Base-by-base conservation (phyloP, 768 basidiomycete species). In the Russula dissimulans region DNA sequence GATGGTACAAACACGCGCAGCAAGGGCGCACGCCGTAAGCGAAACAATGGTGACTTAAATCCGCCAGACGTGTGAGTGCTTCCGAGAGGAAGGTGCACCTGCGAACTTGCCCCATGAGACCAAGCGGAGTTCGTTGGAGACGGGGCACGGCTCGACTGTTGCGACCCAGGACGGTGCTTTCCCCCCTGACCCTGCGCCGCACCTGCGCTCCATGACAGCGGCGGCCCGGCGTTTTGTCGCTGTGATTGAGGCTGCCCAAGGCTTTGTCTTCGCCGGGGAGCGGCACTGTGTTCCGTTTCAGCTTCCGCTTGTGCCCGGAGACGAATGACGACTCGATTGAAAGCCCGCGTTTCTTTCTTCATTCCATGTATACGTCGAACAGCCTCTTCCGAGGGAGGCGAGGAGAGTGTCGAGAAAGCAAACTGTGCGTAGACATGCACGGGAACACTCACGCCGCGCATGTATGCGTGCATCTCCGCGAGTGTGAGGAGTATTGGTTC, bases 1-100 rank as follows among this genome's bases (percentile, higher is more conserved):
- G 87, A 89, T 18, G 90, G 91, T 4, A 94, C 87, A 67, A 91
- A 93, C 39, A 90, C 87, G 22, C 88, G 76, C 63, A 93, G 67
- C 18, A 92, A 74, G 26, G 89, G 89, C 3, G 91, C 90, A 14
- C 89, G 84, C 15, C 84, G 79, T 9, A 78, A 69, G 34, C 83
- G 77, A 76, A 84, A 86, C 54, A 93, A 75, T 7, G 91, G 87
- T 0, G 87, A 91, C 45, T 75, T 79, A 77, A 87, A 89, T 26
- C 53, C 39, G 31, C 57, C 31, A 32, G 65, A 48, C 17, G 51
- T 31, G 47, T 43, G 26, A 11, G 36, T 61, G 15, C 47, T 55
- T 46, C 36, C 54, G 22, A 61, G 57, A 31, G 61, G 60, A 47
- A 56, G 56, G 38, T 43, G 59, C 44, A 72, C 67, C 54, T 75